Conservation (phyloP, 768 basidiomycete genomes). For the Suillus sp. region DNA sequence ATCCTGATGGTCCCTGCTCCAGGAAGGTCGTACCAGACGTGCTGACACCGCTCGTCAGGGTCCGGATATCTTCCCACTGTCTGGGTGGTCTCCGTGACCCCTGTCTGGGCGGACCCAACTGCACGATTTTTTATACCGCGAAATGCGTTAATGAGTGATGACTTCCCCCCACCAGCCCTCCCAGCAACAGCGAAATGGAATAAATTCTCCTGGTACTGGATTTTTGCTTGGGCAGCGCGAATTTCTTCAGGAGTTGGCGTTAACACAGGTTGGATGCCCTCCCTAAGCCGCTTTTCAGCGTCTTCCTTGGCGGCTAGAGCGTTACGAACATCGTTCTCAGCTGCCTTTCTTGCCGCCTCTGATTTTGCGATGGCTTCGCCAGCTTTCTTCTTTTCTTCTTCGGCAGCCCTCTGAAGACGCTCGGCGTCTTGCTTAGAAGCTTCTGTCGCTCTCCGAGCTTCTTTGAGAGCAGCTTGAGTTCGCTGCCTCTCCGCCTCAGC, state of each 20-base stretch:
- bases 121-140: slow-evolving; percentile 25
- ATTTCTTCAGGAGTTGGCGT: slow-evolving; percentile 22
- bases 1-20: slow-evolving; percentile 30
- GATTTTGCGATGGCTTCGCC: slow-evolving; percentile 5
- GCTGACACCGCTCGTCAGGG: slow-evolving; percentile 17
- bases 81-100: slow-evolving; percentile 27
- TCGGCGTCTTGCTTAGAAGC: slow-evolving; percentile 3
- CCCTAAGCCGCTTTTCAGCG: slow-evolving; percentile 12
- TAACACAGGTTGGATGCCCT: slow-evolving; percentile 20
- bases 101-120: slow-evolving; percentile 25
- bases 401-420: slow-evolving; percentile 1
- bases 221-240: slow-evolving; percentile 6
- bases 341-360: not conserved
- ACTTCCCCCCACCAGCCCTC: slow-evolving; percentile 30
- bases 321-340: not conserved
- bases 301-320: slow-evolving; percentile 13
- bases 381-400: slow-evolving; percentile 12
- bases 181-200: slow-evolving; percentile 34
- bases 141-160: slow-evolving; percentile 33
- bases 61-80: slow-evolving; percentile 26
- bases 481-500: slow-evolving; percentile 4
- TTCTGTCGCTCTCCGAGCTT: not conserved
- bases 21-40: slow-evolving; percentile 33
- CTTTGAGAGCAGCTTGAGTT: not conserved
- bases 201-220: slow-evolving; percentile 21